Evolutionary conservation across 2,329 filamentous ascomycete genomes (phyloP).

Genomic region (Aspergillus pseudotamarii): DNA sequence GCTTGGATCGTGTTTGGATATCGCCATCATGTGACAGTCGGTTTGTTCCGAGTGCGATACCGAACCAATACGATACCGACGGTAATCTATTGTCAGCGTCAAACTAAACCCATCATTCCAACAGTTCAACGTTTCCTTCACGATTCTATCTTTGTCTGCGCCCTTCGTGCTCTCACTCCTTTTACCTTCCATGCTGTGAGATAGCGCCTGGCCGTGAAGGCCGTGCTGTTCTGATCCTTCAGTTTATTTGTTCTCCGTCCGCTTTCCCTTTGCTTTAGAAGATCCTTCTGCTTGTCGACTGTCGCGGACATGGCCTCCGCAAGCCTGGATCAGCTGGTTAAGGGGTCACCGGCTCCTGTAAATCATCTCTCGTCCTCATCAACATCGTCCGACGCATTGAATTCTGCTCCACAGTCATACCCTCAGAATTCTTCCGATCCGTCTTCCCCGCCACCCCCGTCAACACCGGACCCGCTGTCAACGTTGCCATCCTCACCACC

Average conservation of each 20-base stretch:
- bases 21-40: background rate
- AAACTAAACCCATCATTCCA: background rate
- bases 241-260: conserved; percentile 4
- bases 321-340: conserved; percentile 84
- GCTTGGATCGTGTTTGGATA: too few species aligned
- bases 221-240: conserved; percentile 22
- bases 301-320: conserved; percentile 58
- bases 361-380: conserved; percentile 42
- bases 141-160: background rate
- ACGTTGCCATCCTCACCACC: conserved; percentile 86
- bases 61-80: background rate
- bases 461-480: conserved; percentile 69
- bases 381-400: conserved; percentile 29
- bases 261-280: background rate
- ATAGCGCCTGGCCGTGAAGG: conserved; percentile 32
- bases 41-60: background rate
- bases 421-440: conserved; percentile 30
- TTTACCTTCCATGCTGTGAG: conserved; percentile 24
- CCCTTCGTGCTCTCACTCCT: conserved; percentile 2
- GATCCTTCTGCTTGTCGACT: conserved; percentile 15
- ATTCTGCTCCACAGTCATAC: conserved; percentile 18
- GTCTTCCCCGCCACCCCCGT: conserved; percentile 50
- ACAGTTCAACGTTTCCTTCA: background rate
- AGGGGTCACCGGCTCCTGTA: conserved; percentile 75
- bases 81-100: background rate